Conservation (phyloP, 306 rosid genomes). For the Herpetospermum pedunculosum region DNA sequence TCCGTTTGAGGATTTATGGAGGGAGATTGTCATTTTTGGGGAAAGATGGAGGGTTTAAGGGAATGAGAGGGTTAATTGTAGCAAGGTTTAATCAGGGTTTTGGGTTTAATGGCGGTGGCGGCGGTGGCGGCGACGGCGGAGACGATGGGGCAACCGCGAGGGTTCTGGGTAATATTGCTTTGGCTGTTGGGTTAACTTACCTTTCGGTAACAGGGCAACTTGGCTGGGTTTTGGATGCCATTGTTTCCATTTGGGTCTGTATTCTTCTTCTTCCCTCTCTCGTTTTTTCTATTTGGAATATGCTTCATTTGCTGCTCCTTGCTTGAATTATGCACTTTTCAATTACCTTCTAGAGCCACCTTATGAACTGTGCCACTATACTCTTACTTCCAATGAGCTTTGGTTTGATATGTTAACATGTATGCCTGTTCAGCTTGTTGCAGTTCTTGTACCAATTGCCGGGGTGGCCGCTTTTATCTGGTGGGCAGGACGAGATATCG, state of each 20-base stretch:
- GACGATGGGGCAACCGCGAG: constrained; percentile 65
- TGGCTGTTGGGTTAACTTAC: constrained; percentile 84
- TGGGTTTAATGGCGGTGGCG: constrained; percentile 66
- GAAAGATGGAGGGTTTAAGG: constrained; percentile 25
- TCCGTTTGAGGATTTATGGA: constrained; percentile 27
- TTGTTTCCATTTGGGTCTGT: constrained; percentile 89
- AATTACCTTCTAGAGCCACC: too few species aligned
- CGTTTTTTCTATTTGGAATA: not conserved
- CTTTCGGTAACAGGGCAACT: constrained; percentile 92
- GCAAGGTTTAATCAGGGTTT: constrained; percentile 64
- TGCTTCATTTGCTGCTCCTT: not conserved
- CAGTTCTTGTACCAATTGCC: constrained; percentile 67
- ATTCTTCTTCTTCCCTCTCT: constrained; percentile 16
- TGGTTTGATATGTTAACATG: constrained; percentile 1
- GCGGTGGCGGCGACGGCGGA: constrained; percentile 67
- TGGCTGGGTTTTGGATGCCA: constrained; percentile 93
- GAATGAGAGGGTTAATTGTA: constrained; percentile 40
- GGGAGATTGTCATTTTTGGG: constrained; percentile 24
- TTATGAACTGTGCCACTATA: too few species aligned
- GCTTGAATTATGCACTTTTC: not conserved
- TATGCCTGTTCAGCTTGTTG: constrained; percentile 51
- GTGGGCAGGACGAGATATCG: constrained; percentile 96
- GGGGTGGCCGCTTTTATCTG: constrained; percentile 86
- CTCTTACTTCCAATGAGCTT: not conserved
- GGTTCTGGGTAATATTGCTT: constrained; percentile 65